These are phyloP conservation scores for Fusarium tanahbumbuense DNA, from an alignment of 2,329 filamentous ascomycete species.

Conservation along the genomic window DNA sequence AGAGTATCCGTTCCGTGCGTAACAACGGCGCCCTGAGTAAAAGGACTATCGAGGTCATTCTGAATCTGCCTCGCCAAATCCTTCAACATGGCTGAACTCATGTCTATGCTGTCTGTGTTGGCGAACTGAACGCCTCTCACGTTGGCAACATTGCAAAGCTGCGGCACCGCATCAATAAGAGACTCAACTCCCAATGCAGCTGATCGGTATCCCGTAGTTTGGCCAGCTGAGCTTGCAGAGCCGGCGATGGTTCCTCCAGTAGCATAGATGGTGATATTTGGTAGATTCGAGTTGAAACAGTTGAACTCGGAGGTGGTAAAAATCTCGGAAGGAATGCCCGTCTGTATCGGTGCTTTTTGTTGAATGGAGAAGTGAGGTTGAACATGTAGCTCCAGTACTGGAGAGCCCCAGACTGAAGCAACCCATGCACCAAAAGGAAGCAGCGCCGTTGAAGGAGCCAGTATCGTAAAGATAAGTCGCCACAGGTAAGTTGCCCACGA, in stretches of 20 bases:
- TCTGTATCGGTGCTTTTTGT: constrained; percentile 35
- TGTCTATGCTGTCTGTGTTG: constrained; percentile 59
- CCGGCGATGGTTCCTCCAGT: constrained; percentile 71
- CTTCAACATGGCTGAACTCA: constrained; percentile 63
- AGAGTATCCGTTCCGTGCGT: constrained; percentile 75
- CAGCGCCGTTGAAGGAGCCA: constrained; percentile 42
- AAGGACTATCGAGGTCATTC: constrained; percentile 57
- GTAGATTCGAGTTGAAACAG: constrained; percentile 51
- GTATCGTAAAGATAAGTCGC: constrained; percentile 39
- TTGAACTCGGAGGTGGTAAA: constrained; percentile 38
- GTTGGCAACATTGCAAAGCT: constrained; percentile 65
- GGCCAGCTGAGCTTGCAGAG: constrained; percentile 58
- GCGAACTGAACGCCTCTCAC: constrained; percentile 64
- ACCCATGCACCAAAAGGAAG: constrained; percentile 42
- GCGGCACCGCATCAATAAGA: constrained; percentile 66
- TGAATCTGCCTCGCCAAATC: constrained; percentile 62
- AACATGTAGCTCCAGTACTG: constrained; percentile 39
- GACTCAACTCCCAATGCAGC: constrained; percentile 60
- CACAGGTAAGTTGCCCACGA: constrained; percentile 40
- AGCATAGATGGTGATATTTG: constrained; percentile 67
- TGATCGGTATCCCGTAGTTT: constrained; percentile 58
- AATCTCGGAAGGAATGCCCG: constrained; percentile 9
- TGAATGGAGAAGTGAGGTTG: constrained; percentile 35
- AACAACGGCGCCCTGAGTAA: constrained; percentile 64
- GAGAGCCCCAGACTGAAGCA: constrained; percentile 44